These are phyloP conservation scores for Euptelea pleiosperma DNA, from an alignment of 164 flowering plant genomes.

Conservation along the genomic window DNA sequence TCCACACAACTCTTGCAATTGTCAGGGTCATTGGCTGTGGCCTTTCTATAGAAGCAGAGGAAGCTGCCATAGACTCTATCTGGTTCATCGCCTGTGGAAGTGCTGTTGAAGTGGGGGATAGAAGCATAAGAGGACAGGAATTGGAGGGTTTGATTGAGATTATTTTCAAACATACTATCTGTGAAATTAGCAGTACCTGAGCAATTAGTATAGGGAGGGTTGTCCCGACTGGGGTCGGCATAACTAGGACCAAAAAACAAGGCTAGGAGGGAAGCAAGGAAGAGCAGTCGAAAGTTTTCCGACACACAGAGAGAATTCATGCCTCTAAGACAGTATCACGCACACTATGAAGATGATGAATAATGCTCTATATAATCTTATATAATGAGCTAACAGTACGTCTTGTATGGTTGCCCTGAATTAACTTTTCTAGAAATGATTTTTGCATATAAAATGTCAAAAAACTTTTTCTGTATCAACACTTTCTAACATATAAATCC, in stretches of 20 bases:
- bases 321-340: too few relatives aligned
- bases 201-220: conserved; percentile 3
- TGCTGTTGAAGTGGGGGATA: conserved; percentile 12
- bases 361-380: too few relatives aligned
- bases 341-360: too few relatives aligned
- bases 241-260: not conserved
- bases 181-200: conserved; percentile 9
- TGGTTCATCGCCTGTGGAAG: conserved; percentile 14
- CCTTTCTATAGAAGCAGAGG: conserved; percentile 35
- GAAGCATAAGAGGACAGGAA: conserved; percentile 19
- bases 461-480: too few relatives aligned
- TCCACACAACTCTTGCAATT: conserved; percentile 19
- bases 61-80: conserved; percentile 27
- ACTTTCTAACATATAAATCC: too few relatives aligned
- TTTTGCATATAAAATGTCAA: too few relatives aligned
- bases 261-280: not conserved
- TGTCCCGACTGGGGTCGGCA: too few relatives aligned
- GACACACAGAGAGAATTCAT: not conserved
- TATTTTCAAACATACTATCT: conserved; percentile 10
- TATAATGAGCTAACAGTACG: too few relatives aligned
- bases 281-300: not conserved
- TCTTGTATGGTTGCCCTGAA: too few relatives aligned
- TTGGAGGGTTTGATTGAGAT: conserved; percentile 16
- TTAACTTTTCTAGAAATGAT: too few relatives aligned
- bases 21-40: not conserved